Evolutionary conservation across 2,329 filamentous ascomycete species (phyloP), one percentile per base, ranked within the genome.

Genomic region (Diaporthe australafricana): DNA sequence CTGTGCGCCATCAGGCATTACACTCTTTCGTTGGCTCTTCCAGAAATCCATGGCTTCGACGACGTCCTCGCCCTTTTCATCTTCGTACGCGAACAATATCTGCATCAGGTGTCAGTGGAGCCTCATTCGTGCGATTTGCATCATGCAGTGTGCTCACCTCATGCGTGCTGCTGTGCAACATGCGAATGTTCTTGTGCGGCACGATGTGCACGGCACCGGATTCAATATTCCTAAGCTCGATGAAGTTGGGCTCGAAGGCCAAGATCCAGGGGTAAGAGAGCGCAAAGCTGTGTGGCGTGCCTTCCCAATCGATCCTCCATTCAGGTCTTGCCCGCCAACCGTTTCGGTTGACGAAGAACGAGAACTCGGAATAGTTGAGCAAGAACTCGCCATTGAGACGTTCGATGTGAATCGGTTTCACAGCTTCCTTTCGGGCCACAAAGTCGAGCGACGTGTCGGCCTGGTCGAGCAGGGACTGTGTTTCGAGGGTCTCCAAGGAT

Each of bases 321-420:
- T 99, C 96, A 6, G 95, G 95, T 78, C 95, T 89, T 68, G 96
- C 96, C 74, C 96, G 91, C 96, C 96, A 99, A 47, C 96, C 96
- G 81, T 99, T 98, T 78, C 96, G 91, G 83, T 99, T 98, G 80
- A 99, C 96, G 79, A 98, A 99, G 89, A 99, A 99, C 16, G 94
- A 98, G 83, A 98, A 99, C 81, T 99, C 96, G 5, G 94, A 96
- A 84, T 99, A 99, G 83, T 98, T 98, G 75, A 99, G 91, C 76
- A 99, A 83, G 87, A 99, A 99, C 80, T 99, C 96, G 81, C 96
- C 95, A 77, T 97, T 97, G 80, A 98, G 92, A 56, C 96, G 93
- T 83, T 99, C 97, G 76, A 99, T 98, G 79, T 98, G 96, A 75
- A 99, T 97, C 3, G 96, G 96, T 81, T 94, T 95, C 78, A 96